These are phyloP conservation scores for Suillus plorans DNA, from an alignment of 768 basidiomycete species.

Conservation along the genomic window DNA sequence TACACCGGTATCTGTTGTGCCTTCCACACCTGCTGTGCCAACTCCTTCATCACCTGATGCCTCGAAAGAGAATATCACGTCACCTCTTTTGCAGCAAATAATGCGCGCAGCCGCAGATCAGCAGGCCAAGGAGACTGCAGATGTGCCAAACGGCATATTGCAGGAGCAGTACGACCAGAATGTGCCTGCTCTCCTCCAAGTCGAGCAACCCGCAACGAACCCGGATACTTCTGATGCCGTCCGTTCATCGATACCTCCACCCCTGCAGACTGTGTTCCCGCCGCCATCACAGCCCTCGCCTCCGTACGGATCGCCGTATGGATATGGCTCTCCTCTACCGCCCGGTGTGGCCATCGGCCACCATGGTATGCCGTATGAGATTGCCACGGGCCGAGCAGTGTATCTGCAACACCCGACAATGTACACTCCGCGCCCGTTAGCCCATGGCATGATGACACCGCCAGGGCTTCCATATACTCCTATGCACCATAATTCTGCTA, in stretches of 20 bases:
- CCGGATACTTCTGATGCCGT: constrained; percentile 27
- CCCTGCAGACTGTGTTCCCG: constrained; percentile 44
- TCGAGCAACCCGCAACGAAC: constrained; percentile 20
- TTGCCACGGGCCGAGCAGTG: constrained; percentile 79
- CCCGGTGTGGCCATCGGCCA: constrained; percentile 73
- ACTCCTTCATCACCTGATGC: constrained; percentile 13
- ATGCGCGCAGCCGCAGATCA: constrained; percentile 6
- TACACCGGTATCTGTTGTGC: background rate
- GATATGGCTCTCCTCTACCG: constrained; percentile 55
- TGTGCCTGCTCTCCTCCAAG: constrained; percentile 28
- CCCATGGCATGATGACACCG: constrained; percentile 53
- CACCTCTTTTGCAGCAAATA: constrained; percentile 10
- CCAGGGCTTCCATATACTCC: constrained; percentile 54
- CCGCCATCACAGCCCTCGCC: constrained; percentile 48
- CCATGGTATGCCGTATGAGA: constrained; percentile 78
- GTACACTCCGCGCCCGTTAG: constrained; percentile 67
- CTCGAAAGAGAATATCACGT: constrained; percentile 9
- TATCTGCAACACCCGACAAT: constrained; percentile 63
- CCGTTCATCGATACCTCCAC: constrained; percentile 39
- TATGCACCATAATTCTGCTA: constrained; percentile 57
- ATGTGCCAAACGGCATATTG: constrained; percentile 18
- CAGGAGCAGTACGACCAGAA: constrained; percentile 28
- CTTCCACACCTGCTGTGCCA: constrained; percentile 9
- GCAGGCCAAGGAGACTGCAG: constrained; percentile 14
- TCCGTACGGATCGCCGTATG: constrained; percentile 67